Percentiles rank a stretch among this genome's conserved stretches.
phyloP scores from a whole-genome alignment of 2,329 filamentous ascomycete species.

The Bimuria novae-zelandiae region DNA sequence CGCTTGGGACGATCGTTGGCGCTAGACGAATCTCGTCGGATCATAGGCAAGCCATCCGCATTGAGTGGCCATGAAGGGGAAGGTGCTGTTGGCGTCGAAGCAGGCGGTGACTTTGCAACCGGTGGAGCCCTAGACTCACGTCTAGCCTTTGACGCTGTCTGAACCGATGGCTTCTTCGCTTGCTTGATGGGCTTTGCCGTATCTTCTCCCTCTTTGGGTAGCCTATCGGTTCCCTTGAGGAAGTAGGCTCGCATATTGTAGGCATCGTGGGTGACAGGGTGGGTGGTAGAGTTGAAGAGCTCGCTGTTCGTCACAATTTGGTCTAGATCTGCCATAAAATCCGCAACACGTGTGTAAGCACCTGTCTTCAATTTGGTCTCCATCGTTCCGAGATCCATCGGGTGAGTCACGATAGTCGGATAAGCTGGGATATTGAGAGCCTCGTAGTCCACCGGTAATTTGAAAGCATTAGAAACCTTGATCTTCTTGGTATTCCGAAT shows the following conservation, averaged over 20 bases:
- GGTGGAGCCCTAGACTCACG: conserved; percentile 54
- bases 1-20: conserved; percentile 85
- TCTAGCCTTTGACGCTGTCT: conserved; percentile 44
- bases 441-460: conserved; percentile 74
- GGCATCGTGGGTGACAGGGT: conserved; percentile 72
- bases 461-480: conserved; percentile 76
- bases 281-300: conserved; percentile 79
- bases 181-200: conserved; percentile 47
- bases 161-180: conserved; percentile 40
- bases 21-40: conserved; percentile 81
- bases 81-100: conserved; percentile 45
- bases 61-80: conserved; percentile 70
- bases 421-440: conserved; percentile 78
- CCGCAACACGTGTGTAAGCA: conserved; percentile 70
- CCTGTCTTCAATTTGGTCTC: conserved; percentile 77
- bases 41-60: conserved; percentile 77
- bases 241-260: conserved; percentile 65
- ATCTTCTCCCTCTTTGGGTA: conserved; percentile 60
- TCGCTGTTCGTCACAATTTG: conserved; percentile 80
- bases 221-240: conserved; percentile 62
- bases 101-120: conserved; percentile 52
- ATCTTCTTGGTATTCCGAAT: conserved; percentile 83
- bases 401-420: conserved; percentile 71
- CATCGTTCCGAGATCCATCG: conserved; percentile 84
- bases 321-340: conserved; percentile 74